A percentile compares a stretch with the other conserved stretches of the same genome.
Conservation (phyloP, 108 stramenopile genomes). For the Nitzschia sp. region DNA sequence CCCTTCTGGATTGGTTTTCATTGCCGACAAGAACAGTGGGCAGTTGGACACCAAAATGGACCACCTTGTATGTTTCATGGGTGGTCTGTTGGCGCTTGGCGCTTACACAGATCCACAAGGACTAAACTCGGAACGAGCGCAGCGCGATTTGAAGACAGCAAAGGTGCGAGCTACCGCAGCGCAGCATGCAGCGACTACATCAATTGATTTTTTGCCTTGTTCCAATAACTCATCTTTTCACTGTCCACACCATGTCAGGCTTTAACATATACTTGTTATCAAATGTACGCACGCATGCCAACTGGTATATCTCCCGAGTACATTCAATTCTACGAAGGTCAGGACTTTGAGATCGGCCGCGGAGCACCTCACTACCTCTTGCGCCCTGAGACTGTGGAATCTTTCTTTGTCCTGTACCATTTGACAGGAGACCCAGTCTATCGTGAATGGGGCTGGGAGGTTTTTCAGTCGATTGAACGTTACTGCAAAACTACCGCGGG, state of each 20-base stretch:
- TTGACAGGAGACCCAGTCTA: slow-evolving; percentile 93
- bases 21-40: slow-evolving; percentile 66
- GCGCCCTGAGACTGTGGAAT: slow-evolving; percentile 92
- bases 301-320: slow-evolving; percentile 93
- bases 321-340: slow-evolving; percentile 50
- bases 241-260: slow-evolving; percentile 42
- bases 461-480: slow-evolving; percentile 90
- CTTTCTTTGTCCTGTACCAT: slow-evolving; percentile 62
- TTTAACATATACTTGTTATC: slow-evolving; percentile 94
- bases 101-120: slow-evolving; percentile 37
- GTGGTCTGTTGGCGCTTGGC: slow-evolving; percentile 89
- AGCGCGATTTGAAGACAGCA: slow-evolving; percentile 79
- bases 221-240: neutral
- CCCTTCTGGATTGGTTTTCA: slow-evolving; percentile 77
- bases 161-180: slow-evolving; percentile 23
- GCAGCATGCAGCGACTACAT: too few species aligned
- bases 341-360: slow-evolving; percentile 66
- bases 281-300: slow-evolving; percentile 85
- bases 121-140: slow-evolving; percentile 63
- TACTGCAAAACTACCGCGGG: slow-evolving; percentile 81
- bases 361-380: slow-evolving; percentile 85
- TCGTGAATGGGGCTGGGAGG: slow-evolving; percentile 97
- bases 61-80: slow-evolving; percentile 95
- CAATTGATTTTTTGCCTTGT: too few species aligned
- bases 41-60: slow-evolving; percentile 81